Percentiles rank a stretch among this genome's conserved stretches.
These are phyloP conservation scores for Globisporangium radiosum DNA, from an alignment of 352 stramenopile species.

Conservation along the genomic window DNA sequence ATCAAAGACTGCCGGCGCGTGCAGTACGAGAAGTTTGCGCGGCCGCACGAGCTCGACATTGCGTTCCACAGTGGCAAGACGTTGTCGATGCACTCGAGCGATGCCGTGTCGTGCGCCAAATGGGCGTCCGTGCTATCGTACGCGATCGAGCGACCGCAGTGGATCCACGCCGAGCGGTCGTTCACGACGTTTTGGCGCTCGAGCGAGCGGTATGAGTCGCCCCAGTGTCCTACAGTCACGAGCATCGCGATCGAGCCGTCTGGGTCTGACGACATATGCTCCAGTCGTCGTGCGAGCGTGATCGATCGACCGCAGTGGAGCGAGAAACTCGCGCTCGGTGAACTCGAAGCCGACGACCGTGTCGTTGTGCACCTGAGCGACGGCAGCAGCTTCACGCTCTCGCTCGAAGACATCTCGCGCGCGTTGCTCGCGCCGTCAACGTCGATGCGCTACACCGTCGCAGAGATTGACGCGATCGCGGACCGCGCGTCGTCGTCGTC, in stretches of 20 bases:
- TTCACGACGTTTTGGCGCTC: slow-evolving; percentile 33
- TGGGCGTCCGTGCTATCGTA: slow-evolving; percentile 31
- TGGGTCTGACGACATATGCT: too few species aligned
- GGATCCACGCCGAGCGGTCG: slow-evolving; percentile 24
- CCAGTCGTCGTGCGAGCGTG: not conserved
- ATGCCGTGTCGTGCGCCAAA: slow-evolving; percentile 27
- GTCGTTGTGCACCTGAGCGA: slow-evolving; percentile 21
- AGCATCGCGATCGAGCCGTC: slow-evolving; percentile 13
- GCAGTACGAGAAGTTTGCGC: slow-evolving; percentile 30
- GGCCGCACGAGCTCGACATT: slow-evolving; percentile 32
- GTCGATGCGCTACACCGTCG: slow-evolving; percentile 3
- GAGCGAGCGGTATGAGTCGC: slow-evolving; percentile 22
- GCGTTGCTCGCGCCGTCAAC: slow-evolving; percentile 18
- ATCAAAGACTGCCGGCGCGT: slow-evolving; percentile 25
- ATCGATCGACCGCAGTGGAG: slow-evolving; percentile 17
- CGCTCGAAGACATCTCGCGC: slow-evolving; percentile 25
- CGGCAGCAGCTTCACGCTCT: slow-evolving; percentile 24
- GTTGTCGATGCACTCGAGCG: slow-evolving; percentile 20
- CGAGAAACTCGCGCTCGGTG: slow-evolving; percentile 25
- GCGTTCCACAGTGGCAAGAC: slow-evolving; percentile 24
- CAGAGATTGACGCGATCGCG: not conserved
- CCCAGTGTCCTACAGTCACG: slow-evolving; percentile 23
- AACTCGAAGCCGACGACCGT: slow-evolving; percentile 11
- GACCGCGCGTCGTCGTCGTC: not conserved
- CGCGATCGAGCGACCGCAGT: slow-evolving; percentile 34